A percentile compares a stretch with the other conserved stretches of the same genome.
Evolutionary conservation across 1,284 basidiomycete species (phyloP).

Genomic region (Xanthoconium separans): DNA sequence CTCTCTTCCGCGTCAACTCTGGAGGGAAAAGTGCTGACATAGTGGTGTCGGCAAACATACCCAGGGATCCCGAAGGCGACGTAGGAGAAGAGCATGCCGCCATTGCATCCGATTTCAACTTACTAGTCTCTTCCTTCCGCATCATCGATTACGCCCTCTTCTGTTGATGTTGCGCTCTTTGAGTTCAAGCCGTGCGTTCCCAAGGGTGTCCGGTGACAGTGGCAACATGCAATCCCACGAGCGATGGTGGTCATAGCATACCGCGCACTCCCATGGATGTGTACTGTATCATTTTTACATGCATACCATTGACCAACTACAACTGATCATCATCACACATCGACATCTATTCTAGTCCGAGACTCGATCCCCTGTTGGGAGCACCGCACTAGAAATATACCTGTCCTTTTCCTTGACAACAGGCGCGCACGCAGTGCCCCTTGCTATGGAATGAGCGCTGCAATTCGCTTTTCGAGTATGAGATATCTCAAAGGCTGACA

Average conservation of each 20-base stretch:
- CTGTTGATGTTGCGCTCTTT: constrained; percentile 39
- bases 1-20: constrained; percentile 70
- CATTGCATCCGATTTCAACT: constrained; percentile 51
- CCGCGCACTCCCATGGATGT: constrained; percentile 10
- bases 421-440: not conserved
- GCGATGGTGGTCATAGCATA: not conserved
- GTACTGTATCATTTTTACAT: not conserved
- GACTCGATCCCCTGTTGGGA: not conserved
- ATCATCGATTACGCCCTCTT: constrained; percentile 80
- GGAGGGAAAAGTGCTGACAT: constrained; percentile 69
- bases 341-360: not conserved
- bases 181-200: not conserved
- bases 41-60: constrained; percentile 81
- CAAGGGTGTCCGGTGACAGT: not conserved
- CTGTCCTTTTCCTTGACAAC: not conserved
- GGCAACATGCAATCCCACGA: constrained; percentile 3
- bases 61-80: constrained; percentile 47
- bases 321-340: not conserved
- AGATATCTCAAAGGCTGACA: not conserved
- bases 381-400: not conserved
- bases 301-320: not conserved
- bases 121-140: constrained; percentile 57
- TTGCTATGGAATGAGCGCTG: too few relatives aligned
- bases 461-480: not conserved
- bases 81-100: constrained; percentile 37